Conservation (phyloP, 164 flowering plant genomes). For the Santalum album region DNA sequence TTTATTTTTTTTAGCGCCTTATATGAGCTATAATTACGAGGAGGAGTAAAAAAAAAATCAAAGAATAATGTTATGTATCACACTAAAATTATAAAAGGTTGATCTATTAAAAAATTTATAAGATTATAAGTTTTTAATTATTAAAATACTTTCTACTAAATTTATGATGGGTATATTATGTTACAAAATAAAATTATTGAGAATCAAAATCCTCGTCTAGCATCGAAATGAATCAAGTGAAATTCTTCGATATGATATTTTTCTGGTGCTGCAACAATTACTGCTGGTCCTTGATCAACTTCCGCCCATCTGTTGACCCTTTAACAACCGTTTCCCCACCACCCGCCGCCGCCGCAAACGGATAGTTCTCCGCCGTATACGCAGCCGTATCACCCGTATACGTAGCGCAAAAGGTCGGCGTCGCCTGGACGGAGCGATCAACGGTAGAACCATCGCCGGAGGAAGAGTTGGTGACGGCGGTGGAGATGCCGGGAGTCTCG, state of each 20-base stretch:
- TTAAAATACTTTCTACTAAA: too few species aligned
- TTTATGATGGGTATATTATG: too few species aligned
- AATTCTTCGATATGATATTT: conserved; percentile 52
- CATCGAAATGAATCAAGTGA: conserved; percentile 13
- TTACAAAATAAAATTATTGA: too few species aligned
- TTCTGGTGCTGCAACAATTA: conserved; percentile 67
- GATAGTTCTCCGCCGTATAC: conserved; percentile 20
- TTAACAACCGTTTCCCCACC: not conserved
- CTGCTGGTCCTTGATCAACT: conserved; percentile 36
- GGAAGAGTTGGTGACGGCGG: not conserved
- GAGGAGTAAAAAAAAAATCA: too few species aligned
- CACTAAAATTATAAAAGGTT: too few species aligned
- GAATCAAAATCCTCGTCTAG: too few species aligned
- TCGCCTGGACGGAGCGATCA: conserved; percentile 19
- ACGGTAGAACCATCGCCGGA: too few species aligned
- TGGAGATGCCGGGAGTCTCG: conserved; percentile 12
- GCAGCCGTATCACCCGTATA: not conserved
- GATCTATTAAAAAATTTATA: too few species aligned
- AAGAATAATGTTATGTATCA: too few species aligned
- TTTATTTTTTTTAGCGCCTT: too few species aligned
- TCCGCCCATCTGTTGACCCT: conserved; percentile 17
- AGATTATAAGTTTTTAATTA: too few species aligned
- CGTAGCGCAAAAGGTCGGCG: conserved; percentile 28
- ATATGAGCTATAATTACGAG: too few species aligned
- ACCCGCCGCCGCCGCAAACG: conserved; percentile 26